Evolutionary conservation across 2,329 filamentous ascomycete species (phyloP).

Genomic region (Lachnellula occidentalis): DNA sequence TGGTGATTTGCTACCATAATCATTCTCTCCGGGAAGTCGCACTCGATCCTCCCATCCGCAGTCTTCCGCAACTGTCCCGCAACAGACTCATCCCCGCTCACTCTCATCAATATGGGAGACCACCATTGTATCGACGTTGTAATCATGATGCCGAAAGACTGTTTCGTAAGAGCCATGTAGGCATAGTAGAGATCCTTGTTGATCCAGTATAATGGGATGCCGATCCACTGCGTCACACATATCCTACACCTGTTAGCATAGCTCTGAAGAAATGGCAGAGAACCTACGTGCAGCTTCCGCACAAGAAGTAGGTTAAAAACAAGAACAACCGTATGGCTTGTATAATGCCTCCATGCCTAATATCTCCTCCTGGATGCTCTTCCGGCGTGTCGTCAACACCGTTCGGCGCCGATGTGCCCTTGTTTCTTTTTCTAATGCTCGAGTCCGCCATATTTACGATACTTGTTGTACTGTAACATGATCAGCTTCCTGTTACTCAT

Average conservation of each 20-base stretch:
- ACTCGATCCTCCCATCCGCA: conserved; percentile 67
- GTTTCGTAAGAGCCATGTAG: conserved; percentile 84
- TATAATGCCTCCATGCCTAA: conserved; percentile 26
- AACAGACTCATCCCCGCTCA: conserved; percentile 79
- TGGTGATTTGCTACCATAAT: conserved; percentile 86
- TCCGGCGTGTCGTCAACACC: conserved; percentile 3
- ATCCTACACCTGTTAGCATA: conserved; percentile 43
- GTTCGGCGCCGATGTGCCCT: not conserved
- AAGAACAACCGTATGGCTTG: conserved; percentile 27
- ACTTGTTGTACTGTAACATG: not conserved
- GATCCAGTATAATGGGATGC: conserved; percentile 68
- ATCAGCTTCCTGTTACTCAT: not conserved
- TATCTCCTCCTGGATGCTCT: conserved; percentile 30
- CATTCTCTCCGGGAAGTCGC: conserved; percentile 74
- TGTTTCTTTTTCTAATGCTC: conserved; percentile 24
- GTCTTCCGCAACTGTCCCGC: conserved; percentile 67
- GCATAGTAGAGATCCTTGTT: conserved; percentile 75
- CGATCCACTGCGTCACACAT: conserved; percentile 68
- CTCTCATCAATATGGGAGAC: conserved; percentile 75
- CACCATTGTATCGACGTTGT: conserved; percentile 81
- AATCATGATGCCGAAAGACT: conserved; percentile 72
- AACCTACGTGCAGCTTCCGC: conserved; percentile 28
- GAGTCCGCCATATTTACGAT: conserved; percentile 20
- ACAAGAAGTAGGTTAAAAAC: conserved; percentile 26
- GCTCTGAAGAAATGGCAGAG: not conserved